Percentiles rank a stretch among this genome's conserved stretches.
Conservation (phyloP, 2,329 filamentous ascomycete genomes). For the Madurella fahalii region DNA sequence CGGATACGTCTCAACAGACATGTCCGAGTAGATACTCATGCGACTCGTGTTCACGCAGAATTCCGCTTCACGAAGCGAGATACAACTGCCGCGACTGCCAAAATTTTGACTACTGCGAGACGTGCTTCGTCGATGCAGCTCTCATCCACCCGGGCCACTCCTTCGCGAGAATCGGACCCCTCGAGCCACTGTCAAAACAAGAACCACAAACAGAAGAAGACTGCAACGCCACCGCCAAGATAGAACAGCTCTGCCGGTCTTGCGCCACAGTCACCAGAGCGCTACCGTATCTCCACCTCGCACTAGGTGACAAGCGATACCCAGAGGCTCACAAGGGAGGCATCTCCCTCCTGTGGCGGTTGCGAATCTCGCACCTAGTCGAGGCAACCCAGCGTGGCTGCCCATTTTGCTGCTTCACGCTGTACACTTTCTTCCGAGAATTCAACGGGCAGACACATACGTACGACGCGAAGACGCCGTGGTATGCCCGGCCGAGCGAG, state of each 20-base stretch:
- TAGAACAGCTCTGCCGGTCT: not conserved
- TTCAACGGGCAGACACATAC: not conserved
- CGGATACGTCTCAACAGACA: too few relatives aligned
- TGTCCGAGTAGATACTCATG: not conserved
- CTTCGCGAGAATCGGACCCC: not conserved
- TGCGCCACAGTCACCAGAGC: not conserved
- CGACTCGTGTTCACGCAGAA: not conserved
- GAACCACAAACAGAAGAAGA: not conserved
- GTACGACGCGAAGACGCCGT: conserved; percentile 1
- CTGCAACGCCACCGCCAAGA: not conserved
- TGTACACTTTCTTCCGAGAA: conserved; percentile 7
- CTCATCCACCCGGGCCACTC: conserved; percentile 8
- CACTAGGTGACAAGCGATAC: not conserved
- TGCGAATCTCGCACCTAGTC: conserved; percentile 5
- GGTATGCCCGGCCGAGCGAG: conserved; percentile 7
- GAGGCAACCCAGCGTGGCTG: conserved; percentile 10
- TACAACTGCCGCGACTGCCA: conserved; percentile 2
- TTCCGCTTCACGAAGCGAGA: not conserved
- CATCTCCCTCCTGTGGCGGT: conserved; percentile 1
- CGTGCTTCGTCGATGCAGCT: conserved; percentile 3
- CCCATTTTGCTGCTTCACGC: conserved; percentile 5
- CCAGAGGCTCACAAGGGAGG: not conserved
- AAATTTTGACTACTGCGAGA: conserved; percentile 11
- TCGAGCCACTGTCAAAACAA: not conserved
- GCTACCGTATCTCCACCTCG: not conserved